Base-by-base conservation (phyloP, 2,329 filamentous ascomycete genomes). In the Aureobasidium melanogenum region DNA sequence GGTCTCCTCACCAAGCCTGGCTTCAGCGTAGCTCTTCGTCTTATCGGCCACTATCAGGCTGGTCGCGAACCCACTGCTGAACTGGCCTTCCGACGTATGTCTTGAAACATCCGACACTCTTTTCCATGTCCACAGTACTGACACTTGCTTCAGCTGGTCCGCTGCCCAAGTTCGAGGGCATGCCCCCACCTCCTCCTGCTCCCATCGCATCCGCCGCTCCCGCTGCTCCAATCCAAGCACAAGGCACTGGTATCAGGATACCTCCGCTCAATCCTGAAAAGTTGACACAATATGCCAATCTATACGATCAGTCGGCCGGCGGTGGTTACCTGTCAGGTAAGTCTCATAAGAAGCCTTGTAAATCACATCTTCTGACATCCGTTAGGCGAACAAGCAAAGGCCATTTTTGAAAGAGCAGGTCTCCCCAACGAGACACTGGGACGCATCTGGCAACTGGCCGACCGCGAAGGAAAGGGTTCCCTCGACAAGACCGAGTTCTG, bases 31-130 rank as follows among this genome's bases (percentile, higher is more conserved):
- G 94, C 96, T 62, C 77, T 99, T 72, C 85, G 94, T 70, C 85
- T 99, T 72, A 97, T 99, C 72, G 94, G 91, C 63, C 94, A 97
- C 77, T 92, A 91, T 66, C 94, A 99, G 77, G 89, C 88, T 66
- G 89, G 90, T 69, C 85, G 88, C 73, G 85, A 91, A 69, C 92
- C 92, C 5, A 87, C 87, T 26, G 79, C 86, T 39, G 90, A 96
- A 70, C 76, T 97, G 62, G 93, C 93, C 19, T 82, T 94, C 63
- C 88, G 91, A 72, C 88, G 83, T 86, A 75, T 69, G 77, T 75
- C 46, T 8, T 5, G 10, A 15, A 12, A 26, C 9, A 19, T 36
- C 32, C 30, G 36, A 48, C 38, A 19, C 22, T 10, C n/a, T 6
- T 2, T 3, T 60, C 51, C 9, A 54, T n/a, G n/a, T n/a, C n/a